Conservation (phyloP, 495 filamentous ascomycete species). For the Xylaria flabelliformis region DNA sequence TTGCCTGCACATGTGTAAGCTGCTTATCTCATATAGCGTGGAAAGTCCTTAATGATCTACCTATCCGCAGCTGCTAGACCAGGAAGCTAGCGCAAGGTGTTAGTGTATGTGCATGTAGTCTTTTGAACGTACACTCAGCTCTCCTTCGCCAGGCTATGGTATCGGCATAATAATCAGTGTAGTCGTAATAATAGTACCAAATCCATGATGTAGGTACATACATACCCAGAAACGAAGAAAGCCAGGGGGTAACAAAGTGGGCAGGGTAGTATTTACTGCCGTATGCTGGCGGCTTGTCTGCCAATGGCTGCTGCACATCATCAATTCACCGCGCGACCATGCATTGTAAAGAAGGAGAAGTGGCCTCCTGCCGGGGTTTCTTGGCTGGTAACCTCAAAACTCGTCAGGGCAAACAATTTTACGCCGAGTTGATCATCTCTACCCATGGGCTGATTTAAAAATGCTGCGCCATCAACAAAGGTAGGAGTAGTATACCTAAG, state of each 20-base stretch:
- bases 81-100: not conserved
- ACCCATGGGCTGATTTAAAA: not conserved
- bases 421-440: not conserved
- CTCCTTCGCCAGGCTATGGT: not conserved
- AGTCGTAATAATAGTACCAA: conserved; percentile 4
- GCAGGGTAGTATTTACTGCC: conserved; percentile 17
- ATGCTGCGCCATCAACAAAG: not conserved
- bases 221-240: not conserved
- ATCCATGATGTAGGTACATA: not conserved
- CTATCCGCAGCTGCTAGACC: conserved; percentile 6
- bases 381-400: not conserved
- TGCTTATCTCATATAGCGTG: conserved; percentile 6
- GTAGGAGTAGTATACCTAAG: not conserved
- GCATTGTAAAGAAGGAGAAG: not conserved
- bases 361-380: not conserved
- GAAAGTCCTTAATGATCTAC: conserved; percentile 14
- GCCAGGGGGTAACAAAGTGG: conserved; percentile 9
- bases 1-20: conserved; percentile 7
- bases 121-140: not conserved
- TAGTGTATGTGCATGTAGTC: not conserved
- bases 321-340: conserved; percentile 24
- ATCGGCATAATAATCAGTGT: not conserved
- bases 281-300: conserved; percentile 18
- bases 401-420: not conserved
- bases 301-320: conserved; percentile 27